A percentile compares a stretch with the other conserved stretches of the same genome.
phyloP scores from a whole-genome alignment of 2,329 filamentous ascomycete genomes.

The Zymoseptoria ardabiliae region DNA sequence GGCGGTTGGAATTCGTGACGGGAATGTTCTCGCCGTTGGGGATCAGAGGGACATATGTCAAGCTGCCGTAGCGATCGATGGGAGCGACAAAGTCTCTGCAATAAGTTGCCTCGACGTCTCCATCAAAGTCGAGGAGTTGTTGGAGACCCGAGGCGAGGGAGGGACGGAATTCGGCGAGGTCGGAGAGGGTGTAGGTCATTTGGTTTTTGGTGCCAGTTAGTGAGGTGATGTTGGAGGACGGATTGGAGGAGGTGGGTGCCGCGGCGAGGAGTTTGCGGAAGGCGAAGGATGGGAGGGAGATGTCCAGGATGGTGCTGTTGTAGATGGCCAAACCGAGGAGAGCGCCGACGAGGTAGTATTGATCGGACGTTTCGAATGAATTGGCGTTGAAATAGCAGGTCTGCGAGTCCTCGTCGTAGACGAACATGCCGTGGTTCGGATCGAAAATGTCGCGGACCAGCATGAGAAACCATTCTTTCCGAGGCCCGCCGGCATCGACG shows the following conservation, averaged over 20 bases:
- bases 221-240: conserved; percentile 43
- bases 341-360: conserved; percentile 84
- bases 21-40: conserved; percentile 63
- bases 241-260: conserved; percentile 55
- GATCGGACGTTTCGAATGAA: conserved; percentile 83
- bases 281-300: conserved; percentile 79
- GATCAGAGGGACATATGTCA: conserved; percentile 62
- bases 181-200: conserved; percentile 70
- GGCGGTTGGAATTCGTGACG: conserved; percentile 77
- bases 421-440: conserved; percentile 82
- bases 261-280: conserved; percentile 80
- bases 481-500: conserved; percentile 78
- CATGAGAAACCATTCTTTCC: conserved; percentile 92
- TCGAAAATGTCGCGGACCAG: conserved; percentile 86
- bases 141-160: conserved; percentile 66
- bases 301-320: conserved; percentile 86
- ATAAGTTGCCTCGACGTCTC: conserved; percentile 73
- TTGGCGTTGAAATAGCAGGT: conserved; percentile 92
- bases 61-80: conserved; percentile 66
- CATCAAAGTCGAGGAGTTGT: conserved; percentile 73
- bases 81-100: conserved; percentile 75
- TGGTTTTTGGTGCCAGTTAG: conserved; percentile 28
- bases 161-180: conserved; percentile 76
- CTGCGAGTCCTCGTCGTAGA: conserved; percentile 82
- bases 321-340: conserved; percentile 86